Percentiles rank a stretch among this genome's conserved stretches.
Conservation (phyloP, 345 rosid genomes). For the Salix koriyanagi region DNA sequence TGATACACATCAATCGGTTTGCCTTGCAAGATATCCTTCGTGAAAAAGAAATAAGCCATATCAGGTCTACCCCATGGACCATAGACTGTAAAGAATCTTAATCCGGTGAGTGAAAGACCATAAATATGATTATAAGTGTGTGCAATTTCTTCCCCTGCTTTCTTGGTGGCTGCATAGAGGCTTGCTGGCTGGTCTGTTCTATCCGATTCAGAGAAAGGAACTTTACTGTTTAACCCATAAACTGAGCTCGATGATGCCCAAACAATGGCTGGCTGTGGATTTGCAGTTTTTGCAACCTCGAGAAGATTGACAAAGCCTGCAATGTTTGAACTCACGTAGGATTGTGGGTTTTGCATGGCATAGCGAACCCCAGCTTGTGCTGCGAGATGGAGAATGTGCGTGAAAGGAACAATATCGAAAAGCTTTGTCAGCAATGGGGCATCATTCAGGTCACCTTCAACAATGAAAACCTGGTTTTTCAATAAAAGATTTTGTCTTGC, state of each 20-base stretch:
- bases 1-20: slow-evolving; percentile 19
- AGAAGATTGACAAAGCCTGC: slow-evolving; percentile 24
- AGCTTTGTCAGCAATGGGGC: slow-evolving; percentile 12
- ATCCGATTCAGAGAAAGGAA: slow-evolving; percentile 21
- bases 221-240: slow-evolving; percentile 21
- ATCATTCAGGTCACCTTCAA: slow-evolving; percentile 23
- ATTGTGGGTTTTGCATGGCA: slow-evolving; percentile 25
- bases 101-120: slow-evolving; percentile 23
- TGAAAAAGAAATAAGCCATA: slow-evolving; percentile 28
- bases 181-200: slow-evolving; percentile 27
- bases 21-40: slow-evolving; percentile 20
- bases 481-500: slow-evolving; percentile 10
- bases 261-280: slow-evolving; percentile 21
- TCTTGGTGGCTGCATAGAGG: slow-evolving; percentile 26
- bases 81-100: slow-evolving; percentile 25
- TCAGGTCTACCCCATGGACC: slow-evolving; percentile 32
- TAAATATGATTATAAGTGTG: slow-evolving; percentile 28
- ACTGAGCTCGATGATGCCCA: slow-evolving; percentile 28
- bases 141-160: slow-evolving; percentile 29
- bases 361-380: slow-evolving; percentile 30
- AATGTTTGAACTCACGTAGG: slow-evolving; percentile 20
- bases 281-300: slow-evolving; percentile 18
- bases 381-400: slow-evolving; percentile 23
- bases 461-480: slow-evolving; percentile 18
- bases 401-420: slow-evolving; percentile 23